Base-by-base conservation (phyloP, 2,329 filamentous ascomycete genomes). In the Grosmannia huntii region DNA sequence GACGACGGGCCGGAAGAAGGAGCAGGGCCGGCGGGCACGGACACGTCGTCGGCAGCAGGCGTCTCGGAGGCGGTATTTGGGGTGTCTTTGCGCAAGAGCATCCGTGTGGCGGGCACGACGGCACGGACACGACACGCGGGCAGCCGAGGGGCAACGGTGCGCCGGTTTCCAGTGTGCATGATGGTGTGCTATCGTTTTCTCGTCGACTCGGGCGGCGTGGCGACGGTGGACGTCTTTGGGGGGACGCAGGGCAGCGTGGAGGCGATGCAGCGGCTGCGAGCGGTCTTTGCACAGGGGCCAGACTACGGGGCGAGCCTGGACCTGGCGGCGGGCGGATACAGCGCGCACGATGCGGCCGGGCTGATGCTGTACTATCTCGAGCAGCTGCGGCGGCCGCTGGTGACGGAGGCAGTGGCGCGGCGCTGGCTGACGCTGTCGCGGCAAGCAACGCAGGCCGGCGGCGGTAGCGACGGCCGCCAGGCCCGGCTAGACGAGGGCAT, bases 111-210 rank as follows among this genome's bases (percentile, higher is more conserved):
- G 27, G 68, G 70, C 49, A 69, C 72, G 5, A 64, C 69, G 1
- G 72, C 72, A 7, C 69, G 70, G 59, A 72, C 71, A 0, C 69
- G 70, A 57, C 73, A 75, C 63, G 66, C 66, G 60, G 66, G 65
- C 50, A 66, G 67, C 21, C 66, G 65, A 1, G 68, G 69, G 4
- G 70, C 71, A 19, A 66, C 68, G 36, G 48, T 56, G 46, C 69
- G 71, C 28, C 70, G 71, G 11, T 75, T 75, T 59, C 74, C 74
- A 5, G 64, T 75, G 19, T 73, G 71, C 62, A 65, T 76, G 53
- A 68, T 74, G 53, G 69, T 70, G 52, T 75, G 72, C 63, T 68
- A 66, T 58, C 67, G 66, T 56, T 73, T 71, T 60, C 63, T 75
- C 60, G 66, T 68, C 38, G 65, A 67, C 56, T 66, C 68, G 41